Percentiles rank a stretch among this genome's conserved stretches.
Evolutionary conservation across 192 early-diverging fungal species (phyloP).

Genomic region (Lobosporangium transversale): DNA sequence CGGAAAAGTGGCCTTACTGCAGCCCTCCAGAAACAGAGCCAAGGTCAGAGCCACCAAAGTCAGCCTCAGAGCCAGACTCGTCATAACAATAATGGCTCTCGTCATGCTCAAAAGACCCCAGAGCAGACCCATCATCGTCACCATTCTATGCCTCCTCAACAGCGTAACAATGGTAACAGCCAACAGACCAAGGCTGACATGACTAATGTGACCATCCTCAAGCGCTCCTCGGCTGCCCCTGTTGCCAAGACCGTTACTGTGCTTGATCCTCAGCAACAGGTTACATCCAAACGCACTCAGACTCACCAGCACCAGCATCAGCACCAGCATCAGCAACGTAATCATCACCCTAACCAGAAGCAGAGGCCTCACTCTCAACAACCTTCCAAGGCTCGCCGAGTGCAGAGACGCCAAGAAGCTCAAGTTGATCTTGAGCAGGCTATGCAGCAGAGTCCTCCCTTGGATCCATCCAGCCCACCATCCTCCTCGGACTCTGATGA

Average conservation of each 20-base stretch:
- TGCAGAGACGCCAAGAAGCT: slow-evolving; percentile 57
- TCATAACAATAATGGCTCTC: slow-evolving; percentile 12
- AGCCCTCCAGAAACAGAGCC: slow-evolving; percentile 5
- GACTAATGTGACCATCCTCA: slow-evolving; percentile 22
- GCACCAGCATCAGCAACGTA: slow-evolving; percentile 14
- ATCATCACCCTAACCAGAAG: slow-evolving; percentile 14
- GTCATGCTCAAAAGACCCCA: slow-evolving; percentile 7
- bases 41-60: not conserved
- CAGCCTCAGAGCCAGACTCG: slow-evolving; percentile 3
- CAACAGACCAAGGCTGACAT: slow-evolving; percentile 6
- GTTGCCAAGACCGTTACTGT: not conserved
- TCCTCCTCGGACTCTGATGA: slow-evolving; percentile 46
- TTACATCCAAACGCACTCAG: slow-evolving; percentile 1
- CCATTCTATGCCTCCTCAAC: slow-evolving; percentile 35
- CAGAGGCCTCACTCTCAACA: slow-evolving; percentile 17
- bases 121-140: slow-evolving; percentile 11
- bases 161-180: slow-evolving; percentile 2
- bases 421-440: slow-evolving; percentile 28
- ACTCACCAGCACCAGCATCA: slow-evolving; percentile 24
- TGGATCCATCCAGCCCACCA: slow-evolving; percentile 42
- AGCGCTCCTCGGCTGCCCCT: slow-evolving; percentile 18
- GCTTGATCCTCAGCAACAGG: not conserved
- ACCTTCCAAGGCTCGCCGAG: slow-evolving; percentile 55
- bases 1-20: slow-evolving; percentile 17
- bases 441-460: slow-evolving; percentile 27